Evolutionary conservation across 345 rosid species (phyloP), one percentile per base, ranked within the genome.

Genomic region (Limnanthes douglasii): DNA sequence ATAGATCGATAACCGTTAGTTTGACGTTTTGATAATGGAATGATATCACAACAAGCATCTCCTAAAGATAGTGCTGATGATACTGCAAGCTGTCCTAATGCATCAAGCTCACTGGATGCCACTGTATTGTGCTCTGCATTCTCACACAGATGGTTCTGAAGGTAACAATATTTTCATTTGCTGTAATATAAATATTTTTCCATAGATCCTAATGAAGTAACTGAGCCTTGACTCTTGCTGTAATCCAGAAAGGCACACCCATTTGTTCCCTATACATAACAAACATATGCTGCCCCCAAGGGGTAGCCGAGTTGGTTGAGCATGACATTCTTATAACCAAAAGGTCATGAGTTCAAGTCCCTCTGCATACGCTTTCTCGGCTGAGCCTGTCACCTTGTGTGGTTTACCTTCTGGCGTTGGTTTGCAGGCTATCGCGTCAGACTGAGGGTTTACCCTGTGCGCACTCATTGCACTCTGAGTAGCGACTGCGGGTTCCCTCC

Each of bases 111-210:
- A 10, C 37, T 31, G 21, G 60, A 65, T 45, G 58, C 43, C 29
- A 39, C 22, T 53, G 39, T 70, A 56, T 42, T 45, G 47, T 40
- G 63, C 48, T 6, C 25, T 37, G 18, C 77, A 46, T 8, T 46
- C 57, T 37, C 69, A 60, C 45, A 20, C 46, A 27, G 80, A 69
- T 57, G 78, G 59, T 49, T 60, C 84, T 56, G 93, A 78, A 65
- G 94, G 97, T 81, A n/a, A n/a, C n/a, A n/a, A n/a, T n/a, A n/a
- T n/a, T 37, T 23, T 60, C 7, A 13, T 22, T 30, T 26, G 10
- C 33, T 32, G 10, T 27, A 16, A 24, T 34, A 12, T 11, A 35
- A 31, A 34, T 5, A 3, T 17, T 38, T 33, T 10, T 20, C 20
- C 16, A 14, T 46, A 25, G 20, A 54, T n/a, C n/a, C 38, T 23